Percentiles rank a stretch among this genome's conserved stretches.
phyloP scores from a whole-genome alignment of 1,284 basidiomycete species.

The Heliocybe sulcata region DNA sequence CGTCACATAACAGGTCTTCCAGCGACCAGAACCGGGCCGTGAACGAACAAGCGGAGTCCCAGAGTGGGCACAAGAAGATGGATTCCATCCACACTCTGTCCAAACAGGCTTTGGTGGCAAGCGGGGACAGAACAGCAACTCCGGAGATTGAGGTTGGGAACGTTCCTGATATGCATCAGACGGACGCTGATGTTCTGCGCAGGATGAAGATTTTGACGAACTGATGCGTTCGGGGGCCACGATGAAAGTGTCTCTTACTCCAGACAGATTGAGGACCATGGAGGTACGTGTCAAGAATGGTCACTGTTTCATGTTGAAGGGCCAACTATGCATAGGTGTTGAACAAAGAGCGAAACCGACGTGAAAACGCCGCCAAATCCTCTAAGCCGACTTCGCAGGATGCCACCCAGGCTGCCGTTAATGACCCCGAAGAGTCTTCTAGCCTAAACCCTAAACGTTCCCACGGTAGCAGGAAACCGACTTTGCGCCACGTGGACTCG shows the following conservation, averaged over 20 bases:
- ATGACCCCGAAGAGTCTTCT: not conserved
- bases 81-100: constrained; percentile 34
- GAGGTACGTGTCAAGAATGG: constrained; percentile 59
- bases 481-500: constrained; percentile 51
- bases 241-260: constrained; percentile 93
- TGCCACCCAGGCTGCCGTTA: constrained; percentile 3
- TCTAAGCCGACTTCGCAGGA: constrained; percentile 23
- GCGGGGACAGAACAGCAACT: constrained; percentile 12
- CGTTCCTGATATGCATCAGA: constrained; percentile 15
- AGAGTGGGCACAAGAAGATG: constrained; percentile 39
- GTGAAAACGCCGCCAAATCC: constrained; percentile 30
- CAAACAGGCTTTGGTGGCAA: constrained; percentile 7
- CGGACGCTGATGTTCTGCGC: constrained; percentile 12
- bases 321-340: constrained; percentile 32
- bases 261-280: constrained; percentile 84
- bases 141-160: constrained; percentile 12
- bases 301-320: no score
- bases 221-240: constrained; percentile 82
- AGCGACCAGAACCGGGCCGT: constrained; percentile 19
- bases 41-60: constrained; percentile 3
- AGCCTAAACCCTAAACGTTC: constrained; percentile 12
- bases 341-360: constrained; percentile 52
- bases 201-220: constrained; percentile 76
- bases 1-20: constrained; percentile 20
- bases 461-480: constrained; percentile 15